Conservation (phyloP, 2,329 filamentous ascomycete species). For the Microthyrium microscopicum region DNA sequence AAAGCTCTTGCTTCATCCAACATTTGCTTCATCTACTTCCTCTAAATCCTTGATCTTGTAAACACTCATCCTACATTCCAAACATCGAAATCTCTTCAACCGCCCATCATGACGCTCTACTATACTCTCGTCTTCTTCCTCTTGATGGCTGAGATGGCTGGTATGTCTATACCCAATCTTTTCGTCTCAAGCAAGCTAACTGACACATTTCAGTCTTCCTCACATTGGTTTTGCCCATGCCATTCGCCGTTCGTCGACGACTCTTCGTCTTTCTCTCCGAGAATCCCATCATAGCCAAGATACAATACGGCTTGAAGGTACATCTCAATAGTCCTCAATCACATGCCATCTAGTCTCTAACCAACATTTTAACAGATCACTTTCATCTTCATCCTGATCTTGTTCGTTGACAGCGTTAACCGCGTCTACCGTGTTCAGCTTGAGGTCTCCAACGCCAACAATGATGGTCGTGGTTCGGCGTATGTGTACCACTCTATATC, state of each 20-base stretch:
- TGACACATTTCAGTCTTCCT: no score
- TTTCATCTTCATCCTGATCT: slow-evolving; percentile 96
- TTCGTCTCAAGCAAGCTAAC: no score
- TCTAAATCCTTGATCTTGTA: not conserved
- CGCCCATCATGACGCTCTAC: slow-evolving; percentile 50
- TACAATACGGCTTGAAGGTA: slow-evolving; percentile 92
- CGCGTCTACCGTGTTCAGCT: slow-evolving; percentile 93
- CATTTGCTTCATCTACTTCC: not conserved
- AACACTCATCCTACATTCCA: slow-evolving; percentile 1
- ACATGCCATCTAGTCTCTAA: not conserved
- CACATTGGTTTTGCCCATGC: slow-evolving; percentile 69
- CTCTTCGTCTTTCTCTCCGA: slow-evolving; percentile 95
- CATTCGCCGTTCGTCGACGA: slow-evolving; percentile 69
- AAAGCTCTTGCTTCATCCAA: not conserved
- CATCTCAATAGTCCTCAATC: slow-evolving; percentile 6
- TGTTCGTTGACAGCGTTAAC: slow-evolving; percentile 93
- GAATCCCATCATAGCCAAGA: slow-evolving; percentile 67
- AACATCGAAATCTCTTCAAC: slow-evolving; percentile 3
- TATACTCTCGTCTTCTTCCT: slow-evolving; percentile 64
- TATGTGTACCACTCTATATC: not conserved
- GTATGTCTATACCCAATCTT: no score
- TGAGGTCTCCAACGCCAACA: slow-evolving; percentile 59
- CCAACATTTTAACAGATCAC: slow-evolving; percentile 46
- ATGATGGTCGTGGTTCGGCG: slow-evolving; percentile 22
- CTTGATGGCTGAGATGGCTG: slow-evolving; percentile 69